Evolutionary conservation across 176 grass and related monocot species (phyloP), one percentile per base, ranked within the genome.

Genomic region (Raddia distichophylla): DNA sequence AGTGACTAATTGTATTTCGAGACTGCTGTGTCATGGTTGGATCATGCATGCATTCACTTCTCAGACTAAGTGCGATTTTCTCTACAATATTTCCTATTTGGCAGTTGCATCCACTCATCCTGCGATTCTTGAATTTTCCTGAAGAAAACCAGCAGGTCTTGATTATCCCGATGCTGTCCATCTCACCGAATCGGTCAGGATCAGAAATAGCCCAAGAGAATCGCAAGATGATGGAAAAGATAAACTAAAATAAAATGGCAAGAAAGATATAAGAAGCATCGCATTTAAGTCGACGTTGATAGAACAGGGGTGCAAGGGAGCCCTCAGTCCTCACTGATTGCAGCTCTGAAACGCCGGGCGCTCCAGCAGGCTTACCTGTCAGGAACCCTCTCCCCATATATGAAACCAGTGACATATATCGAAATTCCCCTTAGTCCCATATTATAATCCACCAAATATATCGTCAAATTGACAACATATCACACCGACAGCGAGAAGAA

Each of bases 311-410:
- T 64, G 68, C 64, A 88, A 45, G 69, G 61, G 81, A 88, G 82
- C 87, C 82, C 87, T 80, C 76, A 27, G 70, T 56, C 55, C 71
- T 47, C 81, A 75, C 71, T 85, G 82, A 89, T 89, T 85, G 82
- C 16, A 69, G 34, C 54, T 27, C 17, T 33, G 70, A 76, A 85
- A 80, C 17, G 27, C 74, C 32, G 49, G 82, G 40, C 66, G 54
- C 58, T 85, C 19, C 75, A 79, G 82, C 87, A 84, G 8, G 47
- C 82, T 85, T 63, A 63, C 40, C 79, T 89, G 87, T 85, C 87
- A 84, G 51, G 82, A 81, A 69, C 87, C 81, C 82, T 68, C 76
- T 80, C 70, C 70, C 76, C 70, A 79, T 70, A 53, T 52, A 78
- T 55, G 32, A 78, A 20, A 59, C 57, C 80, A 80, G 47, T n/a